Conservation (phyloP, 768 basidiomycete genomes). For the Suillus cothurnatus region DNA sequence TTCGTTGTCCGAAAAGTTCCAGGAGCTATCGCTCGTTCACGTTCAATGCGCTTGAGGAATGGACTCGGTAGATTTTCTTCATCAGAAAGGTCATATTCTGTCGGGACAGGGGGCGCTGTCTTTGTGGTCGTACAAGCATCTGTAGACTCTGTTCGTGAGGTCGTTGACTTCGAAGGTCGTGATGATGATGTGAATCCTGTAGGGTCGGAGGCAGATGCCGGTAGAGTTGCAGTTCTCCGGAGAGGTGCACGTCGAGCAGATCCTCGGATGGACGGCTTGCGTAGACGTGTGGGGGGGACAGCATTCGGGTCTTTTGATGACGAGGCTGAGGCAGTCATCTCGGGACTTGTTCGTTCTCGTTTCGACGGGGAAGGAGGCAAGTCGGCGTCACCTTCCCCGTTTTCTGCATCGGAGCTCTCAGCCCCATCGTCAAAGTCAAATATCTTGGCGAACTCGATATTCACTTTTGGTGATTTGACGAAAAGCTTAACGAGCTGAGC, state of each 20-base stretch:
- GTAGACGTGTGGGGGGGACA: conserved; percentile 50
- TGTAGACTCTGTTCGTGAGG: conserved; percentile 13
- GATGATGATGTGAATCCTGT: conserved; percentile 31
- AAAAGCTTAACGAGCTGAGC: conserved; percentile 68
- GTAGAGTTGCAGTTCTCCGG: conserved; percentile 24
- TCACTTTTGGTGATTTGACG: conserved; percentile 67
- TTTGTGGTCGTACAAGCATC: conserved; percentile 15
- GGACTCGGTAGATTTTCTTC: conserved; percentile 88
- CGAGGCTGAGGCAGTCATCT: conserved; percentile 28
- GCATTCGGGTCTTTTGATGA: conserved; percentile 26
- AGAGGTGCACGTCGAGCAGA: conserved; percentile 36
- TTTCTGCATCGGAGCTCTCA: conserved; percentile 31
- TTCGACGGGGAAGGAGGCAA: conserved; percentile 51
- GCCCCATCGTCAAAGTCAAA: conserved; percentile 60
- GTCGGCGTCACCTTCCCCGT: conserved; percentile 8
- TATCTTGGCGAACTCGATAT: conserved; percentile 76
- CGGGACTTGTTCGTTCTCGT: conserved; percentile 41
- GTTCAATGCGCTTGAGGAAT: conserved; percentile 64
- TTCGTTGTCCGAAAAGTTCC: conserved; percentile 31
- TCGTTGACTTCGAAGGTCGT: conserved; percentile 21
- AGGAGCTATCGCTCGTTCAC: conserved; percentile 28
- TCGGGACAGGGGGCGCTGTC: conserved; percentile 26
- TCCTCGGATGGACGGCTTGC: conserved; percentile 58
- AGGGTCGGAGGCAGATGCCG: conserved; percentile 45
- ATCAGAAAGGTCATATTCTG: conserved; percentile 69